Evolutionary conservation across 257 asterid species (phyloP).

Genomic region (Thymus mandschuricus): DNA sequence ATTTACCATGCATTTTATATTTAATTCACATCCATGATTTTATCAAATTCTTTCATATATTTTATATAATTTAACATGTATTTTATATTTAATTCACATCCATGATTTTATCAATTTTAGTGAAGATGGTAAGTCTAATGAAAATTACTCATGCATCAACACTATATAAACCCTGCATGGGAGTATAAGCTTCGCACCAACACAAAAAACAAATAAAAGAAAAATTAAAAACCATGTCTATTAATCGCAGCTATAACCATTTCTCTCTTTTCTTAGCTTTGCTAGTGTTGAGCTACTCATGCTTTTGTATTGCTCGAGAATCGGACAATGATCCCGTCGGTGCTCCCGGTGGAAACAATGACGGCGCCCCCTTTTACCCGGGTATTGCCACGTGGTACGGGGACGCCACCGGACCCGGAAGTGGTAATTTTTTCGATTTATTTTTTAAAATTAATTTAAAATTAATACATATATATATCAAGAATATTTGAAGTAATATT

Average conservation of each 20-base stretch:
- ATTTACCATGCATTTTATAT: not conserved
- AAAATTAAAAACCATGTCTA: not conserved
- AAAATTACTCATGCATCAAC: not conserved
- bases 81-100: too few species aligned
- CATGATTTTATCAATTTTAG: too few species aligned
- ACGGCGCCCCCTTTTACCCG: not conserved
- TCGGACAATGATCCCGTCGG: not conserved
- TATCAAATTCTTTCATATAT: too few species aligned
- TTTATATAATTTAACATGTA: too few species aligned
- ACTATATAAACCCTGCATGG: not conserved
- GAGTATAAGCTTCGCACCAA: not conserved
- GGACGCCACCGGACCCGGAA: not conserved
- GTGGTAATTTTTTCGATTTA: not conserved
- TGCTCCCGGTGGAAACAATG: not conserved
- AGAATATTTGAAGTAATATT: not conserved
- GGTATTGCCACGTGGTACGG: slow-evolving; percentile 5
- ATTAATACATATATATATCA: too few species aligned
- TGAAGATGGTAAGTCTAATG: not conserved
- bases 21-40: too few species aligned
- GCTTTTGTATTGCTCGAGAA: not conserved
- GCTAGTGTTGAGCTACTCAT: not conserved
- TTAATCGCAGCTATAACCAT: not conserved
- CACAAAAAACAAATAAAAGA: not conserved
- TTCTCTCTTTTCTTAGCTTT: not conserved
- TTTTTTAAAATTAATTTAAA: too few species aligned